Percentiles rank a stretch among this genome's conserved stretches.
These are phyloP conservation scores for Coniochaeta hoffmannii DNA, from an alignment of 2,329 filamentous ascomycete species.

Conservation along the genomic window DNA sequence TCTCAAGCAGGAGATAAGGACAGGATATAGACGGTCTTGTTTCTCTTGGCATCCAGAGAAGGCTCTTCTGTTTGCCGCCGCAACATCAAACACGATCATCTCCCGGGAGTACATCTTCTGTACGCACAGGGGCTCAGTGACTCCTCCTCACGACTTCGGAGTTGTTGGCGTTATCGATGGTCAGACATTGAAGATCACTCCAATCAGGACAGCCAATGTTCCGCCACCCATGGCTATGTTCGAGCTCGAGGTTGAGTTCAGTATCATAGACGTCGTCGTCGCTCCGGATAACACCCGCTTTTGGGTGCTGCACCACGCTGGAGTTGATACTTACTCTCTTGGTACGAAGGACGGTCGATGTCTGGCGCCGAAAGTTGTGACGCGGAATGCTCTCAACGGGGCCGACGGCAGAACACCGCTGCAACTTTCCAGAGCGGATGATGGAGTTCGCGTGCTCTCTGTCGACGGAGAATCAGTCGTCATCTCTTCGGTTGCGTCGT, in stretches of 20 bases:
- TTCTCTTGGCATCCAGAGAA: slow-evolving; percentile 84
- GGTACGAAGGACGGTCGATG: slow-evolving; percentile 50
- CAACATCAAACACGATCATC: slow-evolving; percentile 38
- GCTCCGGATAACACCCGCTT: slow-evolving; percentile 57
- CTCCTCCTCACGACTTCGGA: slow-evolving; percentile 68
- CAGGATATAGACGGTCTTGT: slow-evolving; percentile 22
- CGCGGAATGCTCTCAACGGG: neutral
- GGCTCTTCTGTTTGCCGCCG: slow-evolving; percentile 58
- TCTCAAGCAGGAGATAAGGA: slow-evolving; percentile 77
- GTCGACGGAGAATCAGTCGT: neutral
- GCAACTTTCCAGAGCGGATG: neutral
- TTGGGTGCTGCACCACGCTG: slow-evolving; percentile 61
- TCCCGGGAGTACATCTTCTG: slow-evolving; percentile 62
- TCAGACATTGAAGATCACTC: slow-evolving; percentile 70
- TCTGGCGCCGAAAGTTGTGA: slow-evolving; percentile 30
- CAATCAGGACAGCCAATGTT: slow-evolving; percentile 74
- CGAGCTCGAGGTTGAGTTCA: slow-evolving; percentile 56
- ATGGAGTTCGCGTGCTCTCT: neutral
- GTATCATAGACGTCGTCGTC: slow-evolving; percentile 69
- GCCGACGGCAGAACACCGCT: neutral
- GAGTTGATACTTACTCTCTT: slow-evolving; percentile 65
- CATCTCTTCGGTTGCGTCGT: slow-evolving; percentile 9
- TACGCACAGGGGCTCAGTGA: slow-evolving; percentile 60
- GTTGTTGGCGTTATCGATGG: slow-evolving; percentile 82
- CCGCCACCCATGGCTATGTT: slow-evolving; percentile 89